Conservation (phyloP, 2,329 filamentous ascomycete genomes). For the Fusarium verticillioides region DNA sequence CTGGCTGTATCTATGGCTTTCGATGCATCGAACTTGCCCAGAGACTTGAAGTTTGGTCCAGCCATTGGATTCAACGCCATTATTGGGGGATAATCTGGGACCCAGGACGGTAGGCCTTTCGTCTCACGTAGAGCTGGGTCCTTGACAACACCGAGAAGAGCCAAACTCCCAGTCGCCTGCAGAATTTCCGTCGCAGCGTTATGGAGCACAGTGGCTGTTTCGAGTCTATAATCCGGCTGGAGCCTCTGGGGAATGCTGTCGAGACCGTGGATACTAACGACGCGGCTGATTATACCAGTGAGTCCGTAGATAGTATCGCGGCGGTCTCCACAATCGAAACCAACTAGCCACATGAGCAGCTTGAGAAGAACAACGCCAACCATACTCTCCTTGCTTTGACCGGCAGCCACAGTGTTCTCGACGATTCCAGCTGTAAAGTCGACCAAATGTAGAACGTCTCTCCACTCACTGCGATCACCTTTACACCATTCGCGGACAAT, state of each 20-base stretch:
- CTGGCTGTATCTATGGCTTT: neutral
- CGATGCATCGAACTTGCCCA: neutral
- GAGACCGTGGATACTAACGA: neutral
- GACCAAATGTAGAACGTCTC: neutral
- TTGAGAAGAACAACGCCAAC: neutral
- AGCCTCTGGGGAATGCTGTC: neutral
- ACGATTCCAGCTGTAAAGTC: slow-evolving; percentile 2
- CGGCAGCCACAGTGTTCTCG: neutral
- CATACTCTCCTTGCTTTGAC: neutral
- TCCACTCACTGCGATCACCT: neutral
- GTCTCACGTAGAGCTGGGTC: neutral
- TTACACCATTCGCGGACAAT: neutral
- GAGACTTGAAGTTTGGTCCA: neutral
- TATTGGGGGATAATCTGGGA: neutral
- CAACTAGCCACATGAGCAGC: neutral
- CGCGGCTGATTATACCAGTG: neutral
- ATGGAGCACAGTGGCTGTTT: neutral
- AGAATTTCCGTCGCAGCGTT: neutral
- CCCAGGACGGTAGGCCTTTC: neutral
- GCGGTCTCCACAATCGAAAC: neutral
- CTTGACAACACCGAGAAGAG: neutral
- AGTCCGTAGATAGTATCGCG: neutral
- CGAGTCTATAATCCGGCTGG: neutral
- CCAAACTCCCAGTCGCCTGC: neutral
- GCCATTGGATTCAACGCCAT: neutral